These are phyloP conservation scores for Fusarium clavum DNA, from an alignment of 2,329 filamentous ascomycete genomes.

Conservation along the genomic window DNA sequence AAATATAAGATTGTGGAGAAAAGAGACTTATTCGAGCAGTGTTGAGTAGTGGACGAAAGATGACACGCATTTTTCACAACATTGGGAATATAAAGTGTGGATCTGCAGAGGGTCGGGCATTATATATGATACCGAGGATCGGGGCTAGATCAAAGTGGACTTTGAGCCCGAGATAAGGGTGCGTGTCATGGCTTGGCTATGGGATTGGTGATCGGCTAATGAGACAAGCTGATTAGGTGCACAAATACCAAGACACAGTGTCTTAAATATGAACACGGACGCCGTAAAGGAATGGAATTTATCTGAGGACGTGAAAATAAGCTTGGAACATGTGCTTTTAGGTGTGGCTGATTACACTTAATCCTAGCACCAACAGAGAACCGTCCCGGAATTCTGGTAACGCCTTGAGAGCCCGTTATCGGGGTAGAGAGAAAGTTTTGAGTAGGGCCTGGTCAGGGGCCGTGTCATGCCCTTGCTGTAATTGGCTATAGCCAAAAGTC, in stretches of 20 bases:
- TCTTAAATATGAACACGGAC: too few species aligned
- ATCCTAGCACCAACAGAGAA: background rate
- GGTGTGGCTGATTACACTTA: background rate
- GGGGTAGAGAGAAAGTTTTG: background rate
- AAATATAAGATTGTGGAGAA: too few species aligned
- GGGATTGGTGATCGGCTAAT: too few species aligned
- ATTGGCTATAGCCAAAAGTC: accelerated
- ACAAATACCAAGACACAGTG: too few species aligned
- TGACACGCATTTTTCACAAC: background rate
- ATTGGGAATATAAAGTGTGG: background rate
- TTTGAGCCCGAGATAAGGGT: background rate
- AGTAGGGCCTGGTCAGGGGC: background rate
- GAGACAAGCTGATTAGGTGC: too few species aligned
- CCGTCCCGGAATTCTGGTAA: background rate
- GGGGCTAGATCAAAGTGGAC: background rate
- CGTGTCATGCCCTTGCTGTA: background rate
- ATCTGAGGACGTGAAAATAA: too few species aligned
- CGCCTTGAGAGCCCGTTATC: background rate
- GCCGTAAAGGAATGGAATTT: too few species aligned
- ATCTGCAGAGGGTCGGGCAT: too few species aligned
- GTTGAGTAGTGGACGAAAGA: background rate
- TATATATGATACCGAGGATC: background rate
- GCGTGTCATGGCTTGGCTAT: background rate
- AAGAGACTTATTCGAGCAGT: accelerated
- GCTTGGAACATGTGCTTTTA: too few species aligned